Conservation (phyloP, 2,329 filamentous ascomycete genomes). For the Pestalotiopsis sp. region DNA sequence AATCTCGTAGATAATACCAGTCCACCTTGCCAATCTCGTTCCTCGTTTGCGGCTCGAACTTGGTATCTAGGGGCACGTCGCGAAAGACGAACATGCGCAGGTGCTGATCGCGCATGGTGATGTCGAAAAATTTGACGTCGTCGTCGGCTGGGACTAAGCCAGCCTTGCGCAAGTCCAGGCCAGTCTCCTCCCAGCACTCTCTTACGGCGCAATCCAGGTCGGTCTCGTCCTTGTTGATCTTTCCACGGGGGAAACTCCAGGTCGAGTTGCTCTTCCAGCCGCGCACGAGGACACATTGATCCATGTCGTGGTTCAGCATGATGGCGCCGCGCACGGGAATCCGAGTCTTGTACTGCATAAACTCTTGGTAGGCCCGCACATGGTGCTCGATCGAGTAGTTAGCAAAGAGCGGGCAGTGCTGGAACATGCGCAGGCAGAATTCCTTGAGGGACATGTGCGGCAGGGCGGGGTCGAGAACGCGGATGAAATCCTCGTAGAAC, state of each 20-base stretch:
- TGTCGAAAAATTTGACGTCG: slow-evolving; percentile 79
- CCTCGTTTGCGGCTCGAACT: slow-evolving; percentile 85
- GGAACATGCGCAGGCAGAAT: slow-evolving; percentile 89
- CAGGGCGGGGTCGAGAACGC: slow-evolving; percentile 79
- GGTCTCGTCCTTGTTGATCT: slow-evolving; percentile 96
- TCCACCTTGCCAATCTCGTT: slow-evolving; percentile 98
- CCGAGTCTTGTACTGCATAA: slow-evolving; percentile 89
- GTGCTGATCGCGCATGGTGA: slow-evolving; percentile 90
- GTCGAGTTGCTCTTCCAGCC: slow-evolving; percentile 96
- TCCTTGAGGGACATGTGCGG: slow-evolving; percentile 82
- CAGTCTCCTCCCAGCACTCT: slow-evolving; percentile 96
- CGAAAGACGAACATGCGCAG: slow-evolving; percentile 91
- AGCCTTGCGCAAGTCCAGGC: slow-evolving; percentile 76
- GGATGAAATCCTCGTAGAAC: slow-evolving; percentile 99
- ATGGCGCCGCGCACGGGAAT: slow-evolving; percentile 95
- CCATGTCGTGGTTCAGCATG: slow-evolving; percentile 90
- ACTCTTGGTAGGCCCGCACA: slow-evolving; percentile 83
- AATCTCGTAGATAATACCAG: slow-evolving; percentile 88
- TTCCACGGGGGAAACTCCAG: slow-evolving; percentile 96
- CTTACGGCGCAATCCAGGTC: slow-evolving; percentile 91
- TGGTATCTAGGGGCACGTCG: slow-evolving; percentile 80
- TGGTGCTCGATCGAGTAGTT: slow-evolving; percentile 77
- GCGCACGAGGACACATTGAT: slow-evolving; percentile 88
- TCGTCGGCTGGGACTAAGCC: slow-evolving; percentile 73
- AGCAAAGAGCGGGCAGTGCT: slow-evolving; percentile 87